Conservation (phyloP, 257 asterid species). For the Solanum verrucosum region DNA sequence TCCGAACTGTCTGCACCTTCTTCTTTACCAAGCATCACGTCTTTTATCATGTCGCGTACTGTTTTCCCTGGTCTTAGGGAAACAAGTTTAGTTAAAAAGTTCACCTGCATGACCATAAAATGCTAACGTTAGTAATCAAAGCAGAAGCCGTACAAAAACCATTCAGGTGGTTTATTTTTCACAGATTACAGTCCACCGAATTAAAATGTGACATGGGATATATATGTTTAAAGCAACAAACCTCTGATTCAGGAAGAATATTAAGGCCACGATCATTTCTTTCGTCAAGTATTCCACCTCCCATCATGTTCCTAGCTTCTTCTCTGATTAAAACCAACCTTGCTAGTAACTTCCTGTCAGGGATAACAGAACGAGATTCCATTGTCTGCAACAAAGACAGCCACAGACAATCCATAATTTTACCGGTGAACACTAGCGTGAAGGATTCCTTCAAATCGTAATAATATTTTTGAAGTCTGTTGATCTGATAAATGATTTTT, state of each 20-base stretch:
- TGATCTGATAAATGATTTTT: background rate
- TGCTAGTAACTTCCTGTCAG: constrained; percentile 89
- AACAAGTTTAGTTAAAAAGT: constrained; percentile 78
- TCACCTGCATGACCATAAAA: constrained; percentile 46
- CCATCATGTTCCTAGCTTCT: constrained; percentile 98
- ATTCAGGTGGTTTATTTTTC: background rate
- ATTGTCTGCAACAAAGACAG: constrained; percentile 46
- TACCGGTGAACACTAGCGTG: background rate
- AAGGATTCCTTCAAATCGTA: background rate
- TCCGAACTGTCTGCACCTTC: constrained; percentile 61
- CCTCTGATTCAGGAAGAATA: constrained; percentile 94
- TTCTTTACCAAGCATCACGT: constrained; percentile 79
- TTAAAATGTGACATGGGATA: background rate
- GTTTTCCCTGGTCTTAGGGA: constrained; percentile 78
- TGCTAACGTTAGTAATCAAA: constrained; percentile 3
- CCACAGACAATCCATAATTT: constrained; percentile 6
- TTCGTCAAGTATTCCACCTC: constrained; percentile 93
- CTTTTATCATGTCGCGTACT: constrained; percentile 76
- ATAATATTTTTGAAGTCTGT: background rate
- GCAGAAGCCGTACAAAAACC: constrained; percentile 1
- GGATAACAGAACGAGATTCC: constrained; percentile 80
- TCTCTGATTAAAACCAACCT: constrained; percentile 93
- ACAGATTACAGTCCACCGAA: background rate
- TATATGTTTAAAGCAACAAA: constrained; percentile 9
- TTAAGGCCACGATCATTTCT: constrained; percentile 88